Base-by-base conservation (phyloP, 805 yeast species). In the Candida chauliodis region DNA sequence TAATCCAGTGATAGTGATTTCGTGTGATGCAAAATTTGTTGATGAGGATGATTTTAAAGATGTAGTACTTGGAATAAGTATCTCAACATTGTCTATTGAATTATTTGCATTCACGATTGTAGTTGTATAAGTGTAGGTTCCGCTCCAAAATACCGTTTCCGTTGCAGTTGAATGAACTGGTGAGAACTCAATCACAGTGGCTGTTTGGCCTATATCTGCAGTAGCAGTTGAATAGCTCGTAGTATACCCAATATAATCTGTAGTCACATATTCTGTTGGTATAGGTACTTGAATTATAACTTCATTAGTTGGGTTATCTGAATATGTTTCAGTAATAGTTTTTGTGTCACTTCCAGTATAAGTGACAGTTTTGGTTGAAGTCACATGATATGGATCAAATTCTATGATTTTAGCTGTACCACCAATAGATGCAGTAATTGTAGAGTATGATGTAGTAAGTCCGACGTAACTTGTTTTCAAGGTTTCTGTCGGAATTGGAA, bases 401-500 rank as follows among this genome's bases (percentile, higher is more conserved):
- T 19, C 41, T 16, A 42, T 34, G 4, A 52, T 49, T 1, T 53
- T 49, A 4, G 40, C 49, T 7, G 52, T 47, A 15, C 36, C 48
- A 15, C 50, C 55, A 5, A 46, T 39, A 3, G 47, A 13, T n/a
- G 50, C 46, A 11, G 54, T 42, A 9, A 23, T 28, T 3, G 59
- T 56, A 8, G 40, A 15, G 19, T 33, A 38, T 9, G 34, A 19
- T 13, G 41, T 40, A 18, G 47, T 36, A 4, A 49, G 21, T 2
- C 35, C 33, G 23, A 35, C 35, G 30, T 47, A 49, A 5, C 50
- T 45, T 20, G 22, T 14, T 1, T 54, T 49, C 8, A 45, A 40
- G 6, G 52, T 50, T 24, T 32, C 39, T 5, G 46, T 49, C 8
- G 39, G 42, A 8, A 36, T 39, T 22, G 59, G 59, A 8, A 49